Conservation (phyloP, 164 flowering plant species). For the Nelumbo lutea region DNA sequence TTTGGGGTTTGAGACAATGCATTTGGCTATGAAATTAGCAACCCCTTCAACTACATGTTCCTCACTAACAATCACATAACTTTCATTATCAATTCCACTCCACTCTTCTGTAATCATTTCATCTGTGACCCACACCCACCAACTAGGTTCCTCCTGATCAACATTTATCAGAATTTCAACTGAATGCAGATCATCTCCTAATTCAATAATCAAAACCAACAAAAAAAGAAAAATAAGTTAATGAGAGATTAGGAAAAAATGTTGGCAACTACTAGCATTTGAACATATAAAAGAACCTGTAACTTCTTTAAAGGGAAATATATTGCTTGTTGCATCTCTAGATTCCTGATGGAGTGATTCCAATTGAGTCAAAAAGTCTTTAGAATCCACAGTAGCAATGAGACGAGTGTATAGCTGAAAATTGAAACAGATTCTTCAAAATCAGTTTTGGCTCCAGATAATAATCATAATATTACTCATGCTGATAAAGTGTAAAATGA, state of each 20-base stretch:
- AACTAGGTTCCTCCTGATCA: slow-evolving; percentile 61
- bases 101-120: slow-evolving; percentile 77
- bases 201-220: slow-evolving; percentile 14
- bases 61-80: slow-evolving; percentile 62
- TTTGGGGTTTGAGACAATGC: slow-evolving; percentile 76
- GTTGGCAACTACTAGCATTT: neutral
- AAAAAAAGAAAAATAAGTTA: neutral
- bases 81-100: slow-evolving; percentile 86
- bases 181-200: slow-evolving; percentile 54
- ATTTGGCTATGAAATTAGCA: slow-evolving; percentile 88
- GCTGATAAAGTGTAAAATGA: neutral
- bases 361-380: slow-evolving; percentile 50
- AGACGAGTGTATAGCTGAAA: slow-evolving; percentile 67
- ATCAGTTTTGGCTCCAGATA: neutral
- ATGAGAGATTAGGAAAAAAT: neutral
- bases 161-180: slow-evolving; percentile 63
- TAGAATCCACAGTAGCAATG: slow-evolving; percentile 57
- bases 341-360: slow-evolving; percentile 39
- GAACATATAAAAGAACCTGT: slow-evolving; percentile 41
- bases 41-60: slow-evolving; percentile 92
- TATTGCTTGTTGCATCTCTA: slow-evolving; percentile 25
- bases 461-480: neutral
- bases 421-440: neutral
- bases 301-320: slow-evolving; percentile 71
- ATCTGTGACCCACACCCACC: slow-evolving; percentile 97